Percentiles rank a stretch among this genome's conserved stretches.
Conservation (phyloP, 2,329 filamentous ascomycete genomes). For the Xylariomycetidae sp. region DNA sequence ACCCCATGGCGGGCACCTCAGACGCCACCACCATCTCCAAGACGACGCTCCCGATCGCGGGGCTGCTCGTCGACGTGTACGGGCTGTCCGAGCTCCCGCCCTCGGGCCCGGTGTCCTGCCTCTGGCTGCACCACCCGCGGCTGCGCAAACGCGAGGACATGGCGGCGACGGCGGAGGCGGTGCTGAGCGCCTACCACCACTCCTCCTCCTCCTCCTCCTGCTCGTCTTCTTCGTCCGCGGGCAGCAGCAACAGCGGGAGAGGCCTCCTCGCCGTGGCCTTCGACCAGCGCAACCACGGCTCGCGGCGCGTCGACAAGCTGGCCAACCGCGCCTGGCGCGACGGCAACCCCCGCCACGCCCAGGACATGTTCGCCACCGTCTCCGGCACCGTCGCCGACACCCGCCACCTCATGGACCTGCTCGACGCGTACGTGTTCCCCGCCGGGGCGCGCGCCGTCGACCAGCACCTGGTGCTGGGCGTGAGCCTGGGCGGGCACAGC, state of each 20-base stretch:
- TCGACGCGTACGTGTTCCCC: slow-evolving; percentile 69
- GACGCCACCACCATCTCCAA: slow-evolving; percentile 44
- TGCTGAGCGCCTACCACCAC: slow-evolving; percentile 63
- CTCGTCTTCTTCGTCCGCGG: no score
- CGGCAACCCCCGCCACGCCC: slow-evolving; percentile 75
- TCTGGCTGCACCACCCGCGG: slow-evolving; percentile 90
- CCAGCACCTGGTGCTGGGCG: slow-evolving; percentile 70
- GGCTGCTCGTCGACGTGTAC: slow-evolving; percentile 73
- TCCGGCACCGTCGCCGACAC: slow-evolving; percentile 70
- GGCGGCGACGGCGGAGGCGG: slow-evolving; percentile 63
- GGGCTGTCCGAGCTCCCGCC: slow-evolving; percentile 68
- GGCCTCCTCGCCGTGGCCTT: slow-evolving; percentile 78
- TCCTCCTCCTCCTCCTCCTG: slow-evolving; percentile 42
- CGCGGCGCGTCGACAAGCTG: slow-evolving; percentile 56
- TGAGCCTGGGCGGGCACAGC: slow-evolving; percentile 82
- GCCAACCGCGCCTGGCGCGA: slow-evolving; percentile 75
- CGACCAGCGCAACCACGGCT: slow-evolving; percentile 91
- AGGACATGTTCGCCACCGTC: slow-evolving; percentile 84
- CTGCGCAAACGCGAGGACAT: slow-evolving; percentile 66
- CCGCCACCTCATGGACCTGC: slow-evolving; percentile 66
- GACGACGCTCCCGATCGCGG: slow-evolving; percentile 65
- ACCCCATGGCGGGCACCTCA: slow-evolving; percentile 1
- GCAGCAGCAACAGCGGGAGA: slow-evolving; percentile 19
- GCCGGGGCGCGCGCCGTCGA: slow-evolving; percentile 35
- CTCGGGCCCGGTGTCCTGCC: slow-evolving; percentile 57